Evolutionary conservation across 345 rosid species (phyloP).

Genomic region (Citrus trifoliata): DNA sequence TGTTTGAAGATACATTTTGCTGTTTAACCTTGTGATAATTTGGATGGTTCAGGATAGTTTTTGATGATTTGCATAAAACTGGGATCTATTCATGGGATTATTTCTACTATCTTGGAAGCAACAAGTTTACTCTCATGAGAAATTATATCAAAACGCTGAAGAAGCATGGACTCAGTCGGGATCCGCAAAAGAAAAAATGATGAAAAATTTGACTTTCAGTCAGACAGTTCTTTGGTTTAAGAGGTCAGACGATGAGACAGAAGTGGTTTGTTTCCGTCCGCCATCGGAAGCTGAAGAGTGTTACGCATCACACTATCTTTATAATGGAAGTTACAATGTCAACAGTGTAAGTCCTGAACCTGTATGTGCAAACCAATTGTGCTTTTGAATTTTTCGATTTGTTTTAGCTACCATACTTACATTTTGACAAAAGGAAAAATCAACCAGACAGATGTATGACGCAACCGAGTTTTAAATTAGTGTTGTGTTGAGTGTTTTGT

Average conservation of each 20-base stretch:
- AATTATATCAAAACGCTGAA: slow-evolving; percentile 66
- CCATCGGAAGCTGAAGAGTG: background rate
- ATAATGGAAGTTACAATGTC: background rate
- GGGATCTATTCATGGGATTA: slow-evolving; percentile 96
- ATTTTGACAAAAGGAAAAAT: background rate
- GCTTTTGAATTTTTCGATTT: background rate
- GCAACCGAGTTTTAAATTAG: background rate
- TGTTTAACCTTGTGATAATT: background rate
- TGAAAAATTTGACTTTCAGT: background rate
- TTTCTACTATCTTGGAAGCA: slow-evolving; percentile 74
- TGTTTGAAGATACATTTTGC: background rate
- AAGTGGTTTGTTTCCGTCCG: background rate
- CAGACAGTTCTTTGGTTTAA: background rate
- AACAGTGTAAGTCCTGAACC: too few relatives aligned
- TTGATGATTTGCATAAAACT: slow-evolving; percentile 92
- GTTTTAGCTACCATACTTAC: background rate
- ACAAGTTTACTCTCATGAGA: slow-evolving; percentile 81
- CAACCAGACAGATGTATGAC: background rate
- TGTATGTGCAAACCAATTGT: background rate
- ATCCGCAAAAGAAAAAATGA: slow-evolving; percentile 57
- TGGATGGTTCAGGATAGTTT: slow-evolving; percentile 56
- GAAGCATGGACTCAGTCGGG: slow-evolving; percentile 86
- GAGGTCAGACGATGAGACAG: background rate
- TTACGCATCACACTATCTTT: background rate
- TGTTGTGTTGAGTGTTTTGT: background rate